Conservation (phyloP, 306 rosid genomes). For the Fagus crenata region DNA sequence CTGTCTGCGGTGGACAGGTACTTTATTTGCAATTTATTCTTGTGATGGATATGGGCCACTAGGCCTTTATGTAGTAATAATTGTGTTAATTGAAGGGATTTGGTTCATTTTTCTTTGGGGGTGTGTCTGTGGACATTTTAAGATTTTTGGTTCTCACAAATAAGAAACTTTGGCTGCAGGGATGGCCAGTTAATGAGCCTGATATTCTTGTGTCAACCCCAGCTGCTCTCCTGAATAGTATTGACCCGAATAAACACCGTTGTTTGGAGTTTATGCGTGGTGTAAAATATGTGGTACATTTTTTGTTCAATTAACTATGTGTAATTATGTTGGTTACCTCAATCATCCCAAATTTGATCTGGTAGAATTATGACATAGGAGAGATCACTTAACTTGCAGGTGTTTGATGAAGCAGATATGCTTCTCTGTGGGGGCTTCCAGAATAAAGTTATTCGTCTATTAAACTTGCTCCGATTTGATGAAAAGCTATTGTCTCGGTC, state of each 20-base stretch:
- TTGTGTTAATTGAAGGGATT: constrained; percentile 2
- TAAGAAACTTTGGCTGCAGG: constrained; percentile 49
- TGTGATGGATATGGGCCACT: background rate
- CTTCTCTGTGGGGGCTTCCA: constrained; percentile 92
- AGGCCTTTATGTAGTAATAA: background rate
- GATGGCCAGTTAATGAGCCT: constrained; percentile 81
- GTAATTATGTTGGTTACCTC: constrained; percentile 5
- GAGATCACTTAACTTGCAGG: constrained; percentile 41
- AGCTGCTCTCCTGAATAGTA: constrained; percentile 83
- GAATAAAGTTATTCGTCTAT: constrained; percentile 85
- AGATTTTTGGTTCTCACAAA: constrained; percentile 2
- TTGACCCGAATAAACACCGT: constrained; percentile 60
- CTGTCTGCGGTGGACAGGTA: constrained; percentile 95
- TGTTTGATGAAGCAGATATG: constrained; percentile 99
- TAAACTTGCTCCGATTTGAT: constrained; percentile 79
- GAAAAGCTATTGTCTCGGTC: constrained; percentile 69
- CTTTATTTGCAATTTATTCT: constrained; percentile 3
- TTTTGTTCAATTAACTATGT: constrained; percentile 15
- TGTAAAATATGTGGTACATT: constrained; percentile 83
- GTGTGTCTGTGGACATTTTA: constrained; percentile 17
- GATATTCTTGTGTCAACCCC: constrained; percentile 91
- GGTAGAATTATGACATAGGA: background rate
- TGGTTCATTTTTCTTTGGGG: constrained; percentile 1
- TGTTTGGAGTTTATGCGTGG: constrained; percentile 59
- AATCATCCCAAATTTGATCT: background rate